A percentile compares a stretch with the other conserved stretches of the same genome.
These are phyloP conservation scores for Coelastrella sp. DNA, from an alignment of 139 green algal species.

Conservation along the genomic window DNA sequence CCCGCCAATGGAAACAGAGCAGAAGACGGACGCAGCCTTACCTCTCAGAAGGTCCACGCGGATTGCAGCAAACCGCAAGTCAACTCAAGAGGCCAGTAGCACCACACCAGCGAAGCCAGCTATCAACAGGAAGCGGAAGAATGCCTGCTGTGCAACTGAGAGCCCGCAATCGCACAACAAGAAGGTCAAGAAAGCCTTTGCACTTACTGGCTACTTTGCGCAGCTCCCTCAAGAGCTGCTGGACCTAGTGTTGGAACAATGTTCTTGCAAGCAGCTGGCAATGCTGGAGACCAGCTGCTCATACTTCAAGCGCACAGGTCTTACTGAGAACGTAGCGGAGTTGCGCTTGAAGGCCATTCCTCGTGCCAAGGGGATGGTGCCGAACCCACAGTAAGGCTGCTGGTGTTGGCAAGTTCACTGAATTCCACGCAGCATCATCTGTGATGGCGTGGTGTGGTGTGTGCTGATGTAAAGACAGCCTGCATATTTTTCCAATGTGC, in stretches of 20 bases:
- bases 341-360: constrained; percentile 70
- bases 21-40: background rate
- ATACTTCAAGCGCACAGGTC: constrained; percentile 70
- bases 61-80: background rate
- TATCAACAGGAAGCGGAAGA: background rate
- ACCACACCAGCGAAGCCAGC: background rate
- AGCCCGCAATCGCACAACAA: background rate
- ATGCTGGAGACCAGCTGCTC: constrained; percentile 76
- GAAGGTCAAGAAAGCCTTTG: background rate
- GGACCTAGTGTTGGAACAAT: constrained; percentile 76
- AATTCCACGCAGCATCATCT: background rate
- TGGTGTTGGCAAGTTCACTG: background rate
- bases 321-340: constrained; percentile 74
- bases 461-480: background rate
- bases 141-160: background rate
- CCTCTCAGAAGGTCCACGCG: background rate
- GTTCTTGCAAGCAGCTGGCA: constrained; percentile 68
- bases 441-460: background rate
- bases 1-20: background rate
- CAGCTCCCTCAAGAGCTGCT: constrained; percentile 57
- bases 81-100: background rate
- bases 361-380: constrained; percentile 75
- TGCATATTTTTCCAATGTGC: too few species aligned
- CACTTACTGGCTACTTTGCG: background rate
- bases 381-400: constrained; percentile 62